phyloP scores from a whole-genome alignment of 2,329 filamentous ascomycete genomes.

The Westerdykella ornata region DNA sequence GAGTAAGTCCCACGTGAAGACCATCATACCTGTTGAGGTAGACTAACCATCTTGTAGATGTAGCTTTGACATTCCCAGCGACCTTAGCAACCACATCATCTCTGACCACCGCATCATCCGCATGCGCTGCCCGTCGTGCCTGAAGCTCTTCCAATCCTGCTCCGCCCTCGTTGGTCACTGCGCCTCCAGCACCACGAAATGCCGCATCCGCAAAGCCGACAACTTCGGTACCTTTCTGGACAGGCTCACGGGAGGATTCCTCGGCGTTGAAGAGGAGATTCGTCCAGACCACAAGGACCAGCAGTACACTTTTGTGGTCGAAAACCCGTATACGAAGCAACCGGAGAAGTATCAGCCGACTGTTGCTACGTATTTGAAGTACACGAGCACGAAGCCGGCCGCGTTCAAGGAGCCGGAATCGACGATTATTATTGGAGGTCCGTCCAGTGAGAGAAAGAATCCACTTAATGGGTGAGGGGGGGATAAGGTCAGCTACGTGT shows the following conservation, averaged over 20 bases:
- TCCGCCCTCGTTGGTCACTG: constrained; percentile 38
- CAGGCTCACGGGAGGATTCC: constrained; percentile 40
- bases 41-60: constrained; percentile 12
- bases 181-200: constrained; percentile 30
- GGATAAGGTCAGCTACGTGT: no score
- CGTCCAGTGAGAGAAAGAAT: neutral
- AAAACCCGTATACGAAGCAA: constrained; percentile 16
- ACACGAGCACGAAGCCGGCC: constrained; percentile 23
- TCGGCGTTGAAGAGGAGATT: constrained; percentile 25
- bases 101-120: constrained; percentile 29
- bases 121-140: constrained; percentile 37
- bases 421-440: constrained; percentile 4
- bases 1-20: constrained; percentile 34
- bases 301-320: constrained; percentile 15
- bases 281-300: constrained; percentile 27
- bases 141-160: constrained; percentile 36
- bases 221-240: constrained; percentile 35
- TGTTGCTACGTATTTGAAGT: constrained; percentile 26
- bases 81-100: constrained; percentile 36
- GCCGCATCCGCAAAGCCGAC: constrained; percentile 32
- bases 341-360: constrained; percentile 22
- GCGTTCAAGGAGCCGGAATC: constrained; percentile 25
- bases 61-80: constrained; percentile 17
- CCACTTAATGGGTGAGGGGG: neutral
- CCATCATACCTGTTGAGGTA: constrained; percentile 2